These are phyloP conservation scores for Xylariaceae sp. DNA, from an alignment of 2,329 filamentous ascomycete genomes.

Conservation along the genomic window DNA sequence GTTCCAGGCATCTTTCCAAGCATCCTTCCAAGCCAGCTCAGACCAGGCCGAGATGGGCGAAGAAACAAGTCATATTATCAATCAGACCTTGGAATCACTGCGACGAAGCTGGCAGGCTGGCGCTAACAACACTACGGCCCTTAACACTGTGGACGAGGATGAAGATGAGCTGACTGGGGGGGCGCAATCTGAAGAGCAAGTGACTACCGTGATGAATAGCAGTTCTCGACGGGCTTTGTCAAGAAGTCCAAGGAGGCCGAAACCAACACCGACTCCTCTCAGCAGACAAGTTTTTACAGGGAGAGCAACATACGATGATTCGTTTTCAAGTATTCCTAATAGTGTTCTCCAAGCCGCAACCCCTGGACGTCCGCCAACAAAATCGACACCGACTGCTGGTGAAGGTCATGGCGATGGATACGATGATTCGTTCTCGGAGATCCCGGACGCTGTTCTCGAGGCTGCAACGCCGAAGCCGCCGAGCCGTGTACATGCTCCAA, in stretches of 20 bases:
- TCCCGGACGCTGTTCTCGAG: constrained; percentile 47
- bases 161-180: not conserved
- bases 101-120: constrained; percentile 34
- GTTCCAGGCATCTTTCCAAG: constrained; percentile 34
- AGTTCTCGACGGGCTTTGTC: constrained; percentile 16
- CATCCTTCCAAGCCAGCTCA: constrained; percentile 31
- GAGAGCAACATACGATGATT: constrained; percentile 32
- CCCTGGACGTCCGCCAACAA: constrained; percentile 25
- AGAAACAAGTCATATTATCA: constrained; percentile 54
- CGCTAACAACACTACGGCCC: constrained; percentile 10
- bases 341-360: constrained; percentile 31
- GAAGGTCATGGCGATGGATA: constrained; percentile 38
- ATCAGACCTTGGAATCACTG: constrained; percentile 49
- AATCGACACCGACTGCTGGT: constrained; percentile 15
- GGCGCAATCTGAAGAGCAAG: constrained; percentile 1
- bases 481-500: constrained; percentile 12
- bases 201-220: constrained; percentile 6
- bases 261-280: constrained; percentile 29
- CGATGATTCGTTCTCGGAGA: constrained; percentile 56
- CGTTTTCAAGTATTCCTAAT: constrained; percentile 35
- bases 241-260: constrained; percentile 35
- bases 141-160: constrained; percentile 5
- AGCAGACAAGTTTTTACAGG: constrained; percentile 33
- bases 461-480: constrained; percentile 43
- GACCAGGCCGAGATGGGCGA: constrained; percentile 48